Percentiles rank a stretch among this genome's conserved stretches.
phyloP scores from a whole-genome alignment of 192 early-diverging fungal species.

The Paraglomus brasilianum region DNA sequence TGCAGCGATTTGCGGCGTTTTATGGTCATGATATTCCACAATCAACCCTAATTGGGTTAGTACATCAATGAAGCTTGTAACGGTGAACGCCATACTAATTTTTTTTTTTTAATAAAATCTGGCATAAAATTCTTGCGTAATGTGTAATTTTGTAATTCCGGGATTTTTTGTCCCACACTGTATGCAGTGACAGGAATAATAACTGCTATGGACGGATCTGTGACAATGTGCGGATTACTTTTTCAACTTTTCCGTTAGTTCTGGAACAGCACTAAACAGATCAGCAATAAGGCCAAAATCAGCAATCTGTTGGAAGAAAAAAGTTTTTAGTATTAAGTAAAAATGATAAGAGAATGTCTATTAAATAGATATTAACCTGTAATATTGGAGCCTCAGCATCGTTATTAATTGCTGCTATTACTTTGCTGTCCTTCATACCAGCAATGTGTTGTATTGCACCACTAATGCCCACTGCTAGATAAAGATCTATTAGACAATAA shows the following conservation, averaged over 20 bases:
- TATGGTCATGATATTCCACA: too few species aligned
- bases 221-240: slow-evolving; percentile 23
- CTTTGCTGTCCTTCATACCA: slow-evolving; percentile 99
- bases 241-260: slow-evolving; percentile 87
- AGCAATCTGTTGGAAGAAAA: slow-evolving; percentile 42
- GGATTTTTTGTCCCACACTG: too few species aligned
- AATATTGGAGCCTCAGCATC: slow-evolving; percentile 98
- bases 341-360: neutral
- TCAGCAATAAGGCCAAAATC: slow-evolving; percentile 97
- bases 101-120: too few species aligned
- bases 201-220: too few species aligned
- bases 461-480: slow-evolving; percentile 94
- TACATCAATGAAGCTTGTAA: too few species aligned
- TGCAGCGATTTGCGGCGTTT: too few species aligned
- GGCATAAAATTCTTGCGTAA: too few species aligned
- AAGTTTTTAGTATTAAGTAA: neutral
- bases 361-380: slow-evolving; percentile 59
- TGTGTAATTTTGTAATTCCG: too few species aligned
- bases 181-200: too few species aligned
- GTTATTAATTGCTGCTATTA: slow-evolving; percentile 98
- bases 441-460: slow-evolving; percentile 98
- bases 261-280: slow-evolving; percentile 89
- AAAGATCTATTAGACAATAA: slow-evolving; percentile 57
- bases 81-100: too few species aligned
- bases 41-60: too few species aligned